phyloP scores from a whole-genome alignment of 2,329 filamentous ascomycete genomes.

The Aspergillus novoparasiticus region DNA sequence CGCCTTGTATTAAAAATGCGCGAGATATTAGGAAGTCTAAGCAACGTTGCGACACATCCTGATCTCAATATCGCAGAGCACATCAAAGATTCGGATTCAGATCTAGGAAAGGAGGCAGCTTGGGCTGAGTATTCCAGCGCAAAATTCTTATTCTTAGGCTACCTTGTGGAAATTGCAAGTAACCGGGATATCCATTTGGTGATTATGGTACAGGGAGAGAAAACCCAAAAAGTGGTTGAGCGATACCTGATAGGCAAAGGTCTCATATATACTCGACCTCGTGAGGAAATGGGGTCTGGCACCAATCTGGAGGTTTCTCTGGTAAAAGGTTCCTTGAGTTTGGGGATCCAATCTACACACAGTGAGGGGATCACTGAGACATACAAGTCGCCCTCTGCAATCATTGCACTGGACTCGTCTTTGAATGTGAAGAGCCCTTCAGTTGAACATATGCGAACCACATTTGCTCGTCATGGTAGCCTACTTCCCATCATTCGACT shows the following conservation, averaged over 20 bases:
- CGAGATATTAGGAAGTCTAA: slow-evolving; percentile 39
- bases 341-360: slow-evolving; percentile 36
- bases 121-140: slow-evolving; percentile 52
- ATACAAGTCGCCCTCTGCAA: slow-evolving; percentile 39
- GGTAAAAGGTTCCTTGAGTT: slow-evolving; percentile 38
- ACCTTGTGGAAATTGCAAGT: slow-evolving; percentile 41
- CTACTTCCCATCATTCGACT: slow-evolving; percentile 49
- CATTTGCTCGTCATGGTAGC: slow-evolving; percentile 34
- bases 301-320: slow-evolving; percentile 39
- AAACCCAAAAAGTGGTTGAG: slow-evolving; percentile 42
- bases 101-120: slow-evolving; percentile 41
- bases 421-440: slow-evolving; percentile 44
- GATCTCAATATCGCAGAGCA: slow-evolving; percentile 47
- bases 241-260: slow-evolving; percentile 47
- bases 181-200: slow-evolving; percentile 42
- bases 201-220: slow-evolving; percentile 39
- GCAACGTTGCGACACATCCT: slow-evolving; percentile 48
- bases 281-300: slow-evolving; percentile 35
- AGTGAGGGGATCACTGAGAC: slow-evolving; percentile 34
- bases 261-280: slow-evolving; percentile 33
- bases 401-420: slow-evolving; percentile 48
- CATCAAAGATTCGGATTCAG: slow-evolving; percentile 35
- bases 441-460: slow-evolving; percentile 43
- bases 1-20: slow-evolving; percentile 34
- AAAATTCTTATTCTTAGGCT: slow-evolving; percentile 49